Evolutionary conservation across 495 filamentous ascomycete species (phyloP), one percentile per base, ranked within the genome.

Genomic region (Penicillium soppii): DNA sequence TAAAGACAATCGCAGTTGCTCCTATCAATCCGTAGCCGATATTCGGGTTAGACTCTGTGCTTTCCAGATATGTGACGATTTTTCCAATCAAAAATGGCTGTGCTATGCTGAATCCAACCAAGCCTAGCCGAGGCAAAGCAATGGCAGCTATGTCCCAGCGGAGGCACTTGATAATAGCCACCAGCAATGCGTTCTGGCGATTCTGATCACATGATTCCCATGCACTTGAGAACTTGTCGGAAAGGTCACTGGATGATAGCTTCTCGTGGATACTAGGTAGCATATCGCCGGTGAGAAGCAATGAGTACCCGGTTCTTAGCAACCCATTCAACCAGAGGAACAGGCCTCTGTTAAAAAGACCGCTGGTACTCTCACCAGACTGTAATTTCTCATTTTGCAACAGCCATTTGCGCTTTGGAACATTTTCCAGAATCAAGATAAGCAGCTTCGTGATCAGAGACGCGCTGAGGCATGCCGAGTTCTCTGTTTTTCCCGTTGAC

Each of bases 51-150:
- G 19, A 51, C 54, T 5, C 39, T 47, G 7, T 75, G 63, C 47
- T 62, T 36, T 23, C 63, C 29, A 26, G 70, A 62, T 43, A 67
- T 63, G 16, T 54, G 47, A 81, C 59, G 0, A 76, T 64, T 19
- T 66, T 66, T 37, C 76, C 66, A 22, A 87, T 74, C 17, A 87
- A 63, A 41, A 87, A 79, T 4, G 83, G 81, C 54, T 85, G 82
- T 22, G 73, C 76, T 53, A 81, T 79, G 39, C 60, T 73, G 58
- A 85, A 82, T 7, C 67, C 81, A 17, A 76, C 79, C 7, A 79
- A 63, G 38, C 65, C 71, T 10, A 79, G 56, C 7, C 80, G 70
- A 2, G 82, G 79, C 5, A 73, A 62, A 20, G 77, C 71, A 4
- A 71, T 72, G 7, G 62, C 50, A 5, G 66, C 49, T 10, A 80